Evolutionary conservation across 1,139 yeast species (phyloP).

Genomic region (Casaregolazyma suthepensis): DNA sequence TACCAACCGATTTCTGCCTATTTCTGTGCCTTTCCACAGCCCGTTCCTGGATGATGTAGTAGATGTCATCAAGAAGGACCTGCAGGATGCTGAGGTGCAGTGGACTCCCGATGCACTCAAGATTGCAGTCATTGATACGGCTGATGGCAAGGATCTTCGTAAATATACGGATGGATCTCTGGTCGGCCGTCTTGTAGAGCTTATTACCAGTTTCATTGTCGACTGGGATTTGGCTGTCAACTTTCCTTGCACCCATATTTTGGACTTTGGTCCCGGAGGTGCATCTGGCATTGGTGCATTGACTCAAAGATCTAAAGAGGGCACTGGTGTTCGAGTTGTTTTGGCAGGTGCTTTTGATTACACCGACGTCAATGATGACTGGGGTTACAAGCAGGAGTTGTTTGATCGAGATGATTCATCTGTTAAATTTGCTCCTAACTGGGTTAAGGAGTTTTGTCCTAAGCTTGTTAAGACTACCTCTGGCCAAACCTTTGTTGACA

Average conservation of each 20-base stretch:
- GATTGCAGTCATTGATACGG: constrained; percentile 91
- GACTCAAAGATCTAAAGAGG: constrained; percentile 96
- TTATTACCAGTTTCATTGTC: constrained; percentile 85
- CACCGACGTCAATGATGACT: constrained; percentile 62
- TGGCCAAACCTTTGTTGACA: constrained; percentile 70
- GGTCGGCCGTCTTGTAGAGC: constrained; percentile 62
- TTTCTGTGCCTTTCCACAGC: constrained; percentile 95
- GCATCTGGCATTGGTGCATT: constrained; percentile 92
- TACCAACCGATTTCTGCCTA: constrained; percentile 90
- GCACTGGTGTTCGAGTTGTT: constrained; percentile 93
- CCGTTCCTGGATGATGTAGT: constrained; percentile 73
- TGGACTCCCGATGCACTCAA: constrained; percentile 52
- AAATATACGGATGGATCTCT: constrained; percentile 42
- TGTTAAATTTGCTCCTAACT: constrained; percentile 78
- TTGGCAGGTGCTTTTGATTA: constrained; percentile 87
- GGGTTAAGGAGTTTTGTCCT: constrained; percentile 88
- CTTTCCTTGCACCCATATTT: constrained; percentile 74
- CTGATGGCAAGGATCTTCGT: constrained; percentile 75
- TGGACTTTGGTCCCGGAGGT: constrained; percentile 99
- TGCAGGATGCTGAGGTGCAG: constrained; percentile 49
- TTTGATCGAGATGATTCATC: constrained; percentile 63
- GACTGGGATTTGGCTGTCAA: constrained; percentile 90
- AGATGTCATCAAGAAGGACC: constrained; percentile 58
- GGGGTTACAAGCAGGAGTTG: constrained; percentile 92
- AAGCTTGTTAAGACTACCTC: constrained; percentile 64